phyloP scores from a whole-genome alignment of 768 basidiomycete species.

The Russula abietina region DNA sequence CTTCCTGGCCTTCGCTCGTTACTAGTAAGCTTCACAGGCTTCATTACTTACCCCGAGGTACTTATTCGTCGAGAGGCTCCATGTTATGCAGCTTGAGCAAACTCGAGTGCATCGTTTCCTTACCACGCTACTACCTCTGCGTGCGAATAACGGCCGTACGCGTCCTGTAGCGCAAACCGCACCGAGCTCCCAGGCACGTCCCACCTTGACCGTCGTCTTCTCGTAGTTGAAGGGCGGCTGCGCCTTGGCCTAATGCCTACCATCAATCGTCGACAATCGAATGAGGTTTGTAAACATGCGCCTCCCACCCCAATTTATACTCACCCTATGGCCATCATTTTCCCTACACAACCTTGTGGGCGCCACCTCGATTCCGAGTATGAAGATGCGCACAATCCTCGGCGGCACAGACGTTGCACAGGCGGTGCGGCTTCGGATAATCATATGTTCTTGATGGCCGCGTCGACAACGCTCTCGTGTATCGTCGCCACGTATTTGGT shows the following conservation, averaged over 20 bases:
- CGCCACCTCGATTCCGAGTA: conserved; percentile 76
- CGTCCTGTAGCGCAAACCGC: conserved; percentile 55
- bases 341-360: conserved; percentile 51
- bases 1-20: too few species aligned
- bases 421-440: conserved; percentile 83
- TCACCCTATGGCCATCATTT: not conserved
- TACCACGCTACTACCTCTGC: not conserved
- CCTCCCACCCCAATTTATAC: not conserved
- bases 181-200: conserved; percentile 85
- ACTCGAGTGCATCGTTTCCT: conserved; percentile 46
- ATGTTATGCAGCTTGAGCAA: too few species aligned
- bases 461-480: conserved; percentile 65
- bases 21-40: too few species aligned
- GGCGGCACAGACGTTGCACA: conserved; percentile 81
- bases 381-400: conserved; percentile 90
- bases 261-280: conserved; percentile 76
- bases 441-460: conserved; percentile 93
- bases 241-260: conserved; percentile 72
- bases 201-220: conserved; percentile 70
- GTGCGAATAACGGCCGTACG: too few species aligned
- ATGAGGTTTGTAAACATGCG: conserved; percentile 62
- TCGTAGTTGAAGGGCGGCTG: conserved; percentile 74
- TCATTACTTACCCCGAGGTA: too few species aligned
- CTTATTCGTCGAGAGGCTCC: too few species aligned
- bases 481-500: conserved; percentile 58